Base-by-base conservation (phyloP, 192 early-diverging fungal species). In the Oehlia diaphana region DNA sequence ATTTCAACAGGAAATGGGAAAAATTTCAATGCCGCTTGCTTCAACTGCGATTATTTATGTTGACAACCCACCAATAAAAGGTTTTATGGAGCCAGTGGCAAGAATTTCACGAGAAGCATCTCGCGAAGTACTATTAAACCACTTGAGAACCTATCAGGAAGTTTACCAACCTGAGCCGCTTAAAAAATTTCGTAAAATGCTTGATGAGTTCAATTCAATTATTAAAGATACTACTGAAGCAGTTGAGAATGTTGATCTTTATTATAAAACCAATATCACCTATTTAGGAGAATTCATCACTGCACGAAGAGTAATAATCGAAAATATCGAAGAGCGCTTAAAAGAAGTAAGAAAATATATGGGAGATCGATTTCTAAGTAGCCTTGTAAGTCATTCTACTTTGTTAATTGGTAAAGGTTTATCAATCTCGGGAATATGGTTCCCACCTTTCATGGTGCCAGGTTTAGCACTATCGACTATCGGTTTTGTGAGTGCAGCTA, bases 371-470 rank as follows among this genome's bases (percentile, higher is more conserved):
- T 72, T 19, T 44, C 3, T 2, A 7, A 7, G 0, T 14, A 72
- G 37, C 23, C 12, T 42, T 50, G 9, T 49, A 28, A 37, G 44
- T n/a, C 71, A 72, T 72, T 21, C 71, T 72, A 44, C 47, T 49
- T 26, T 72, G 4, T 37, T 72, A 28, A 1, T 42, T 9, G 71
- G 71, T 50, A 49, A 72, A 13, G 42, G 42, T 9, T 49, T 72
- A 26, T n/a, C 71, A 21, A n/a, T 72, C 39, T 39, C 71, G 39
- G 71, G 42, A 72, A 42, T 72, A n/a, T 72, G 42, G 42, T 72
- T 72, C 13, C 71, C 71, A 26, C 71, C 44, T 49, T 0, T 19
- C 9, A 8, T 49, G 12, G 21, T 31, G 23, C 42, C 71, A 72
- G 71, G 71, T 26, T 6, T 47, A 49, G 9, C 16, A n/a, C 19